These are phyloP conservation scores for Dothideomycetidae sp. DNA, from an alignment of 2,329 filamentous ascomycete genomes.

Conservation along the genomic window DNA sequence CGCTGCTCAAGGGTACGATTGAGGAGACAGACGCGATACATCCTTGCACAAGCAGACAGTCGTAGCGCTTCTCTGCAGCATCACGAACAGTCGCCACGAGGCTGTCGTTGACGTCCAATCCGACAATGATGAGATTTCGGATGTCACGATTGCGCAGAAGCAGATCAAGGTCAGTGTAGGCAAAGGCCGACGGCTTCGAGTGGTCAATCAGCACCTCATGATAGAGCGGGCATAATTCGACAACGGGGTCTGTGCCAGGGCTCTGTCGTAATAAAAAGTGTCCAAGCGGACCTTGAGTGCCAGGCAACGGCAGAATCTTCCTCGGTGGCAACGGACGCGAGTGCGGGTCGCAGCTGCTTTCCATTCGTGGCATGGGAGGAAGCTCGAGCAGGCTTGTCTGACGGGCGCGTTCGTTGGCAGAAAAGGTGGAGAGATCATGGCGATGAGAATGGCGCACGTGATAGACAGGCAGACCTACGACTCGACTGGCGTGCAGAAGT, in stretches of 20 bases:
- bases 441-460: constrained; percentile 8
- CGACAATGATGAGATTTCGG: constrained; percentile 7
- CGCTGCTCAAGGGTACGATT: neutral
- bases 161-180: constrained; percentile 8
- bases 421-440: constrained; percentile 7
- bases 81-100: constrained; percentile 4
- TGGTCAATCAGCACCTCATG: constrained; percentile 8
- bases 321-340: neutral
- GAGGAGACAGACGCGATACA: constrained; percentile 2
- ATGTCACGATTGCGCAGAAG: constrained; percentile 5
- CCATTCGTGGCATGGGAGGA: no score
- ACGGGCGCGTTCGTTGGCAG: constrained; percentile 2
- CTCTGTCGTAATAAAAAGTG: constrained; percentile 6
- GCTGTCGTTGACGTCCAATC: constrained; percentile 7
- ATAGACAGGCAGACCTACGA: constrained; percentile 4
- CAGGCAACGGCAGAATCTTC: constrained; percentile 1
- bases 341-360: neutral
- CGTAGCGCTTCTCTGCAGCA: constrained; percentile 5
- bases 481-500: constrained; percentile 3
- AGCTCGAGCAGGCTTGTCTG: constrained; percentile 1
- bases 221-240: constrained; percentile 4
- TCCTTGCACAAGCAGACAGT: constrained; percentile 2
- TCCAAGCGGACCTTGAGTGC: constrained; percentile 5
- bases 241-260: constrained; percentile 6
- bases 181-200: constrained; percentile 4